These are phyloP conservation scores for Clitoria ternatea DNA, from an alignment of 306 rosid species.

Conservation along the genomic window DNA sequence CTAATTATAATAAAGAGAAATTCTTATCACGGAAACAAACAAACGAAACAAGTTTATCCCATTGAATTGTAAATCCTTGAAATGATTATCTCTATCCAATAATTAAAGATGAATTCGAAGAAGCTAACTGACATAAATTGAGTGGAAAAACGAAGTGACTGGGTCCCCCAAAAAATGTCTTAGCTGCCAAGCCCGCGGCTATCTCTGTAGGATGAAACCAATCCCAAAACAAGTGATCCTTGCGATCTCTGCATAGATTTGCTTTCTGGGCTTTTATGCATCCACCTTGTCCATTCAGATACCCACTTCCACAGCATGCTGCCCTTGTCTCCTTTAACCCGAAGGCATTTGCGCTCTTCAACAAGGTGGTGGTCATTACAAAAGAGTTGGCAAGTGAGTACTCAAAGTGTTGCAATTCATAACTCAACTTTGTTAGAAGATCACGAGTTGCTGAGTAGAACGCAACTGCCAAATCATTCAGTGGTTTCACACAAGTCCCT, in stretches of 20 bases:
- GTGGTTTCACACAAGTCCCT: constrained; percentile 14
- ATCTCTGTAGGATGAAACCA: constrained; percentile 43
- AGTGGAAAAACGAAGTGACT: constrained; percentile 16
- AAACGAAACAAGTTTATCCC: too few species aligned
- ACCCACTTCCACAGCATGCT: constrained; percentile 59
- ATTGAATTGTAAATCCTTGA: too few species aligned
- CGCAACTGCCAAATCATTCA: constrained; percentile 32
- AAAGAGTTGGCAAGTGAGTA: constrained; percentile 47
- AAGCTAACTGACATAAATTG: constrained; percentile 28
- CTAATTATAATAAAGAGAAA: too few species aligned
- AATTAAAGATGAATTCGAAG: neutral
- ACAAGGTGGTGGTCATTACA: neutral
- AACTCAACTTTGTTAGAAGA: constrained; percentile 30
- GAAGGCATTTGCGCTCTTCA: neutral
- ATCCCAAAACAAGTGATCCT: constrained; percentile 50
- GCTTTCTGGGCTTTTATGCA: constrained; percentile 12
- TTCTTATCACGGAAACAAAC: too few species aligned
- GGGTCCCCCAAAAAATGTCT: neutral
- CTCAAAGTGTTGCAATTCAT: constrained; percentile 20
- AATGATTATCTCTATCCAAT: too few species aligned
- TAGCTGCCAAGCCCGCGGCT: constrained; percentile 29
- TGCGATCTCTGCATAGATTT: constrained; percentile 19
- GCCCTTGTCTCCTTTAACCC: constrained; percentile 26
- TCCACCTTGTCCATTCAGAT: constrained; percentile 18
- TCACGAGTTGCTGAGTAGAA: constrained; percentile 11